Evolutionary conservation across 1,284 basidiomycete genomes (phyloP).

Genomic region (Sporisorium graminicola): DNA sequence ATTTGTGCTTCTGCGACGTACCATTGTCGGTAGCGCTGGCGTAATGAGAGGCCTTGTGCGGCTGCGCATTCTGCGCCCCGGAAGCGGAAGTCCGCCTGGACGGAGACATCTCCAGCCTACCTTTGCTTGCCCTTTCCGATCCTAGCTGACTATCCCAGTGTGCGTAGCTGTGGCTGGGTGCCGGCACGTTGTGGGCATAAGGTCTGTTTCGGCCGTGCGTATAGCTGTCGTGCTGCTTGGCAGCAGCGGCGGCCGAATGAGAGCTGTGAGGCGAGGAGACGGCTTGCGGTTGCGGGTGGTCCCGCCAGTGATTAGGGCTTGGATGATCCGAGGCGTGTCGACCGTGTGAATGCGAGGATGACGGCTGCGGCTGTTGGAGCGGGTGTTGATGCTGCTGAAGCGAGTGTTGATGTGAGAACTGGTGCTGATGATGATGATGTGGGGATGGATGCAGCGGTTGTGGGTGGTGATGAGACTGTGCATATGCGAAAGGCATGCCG

Average conservation of each 20-base stretch:
- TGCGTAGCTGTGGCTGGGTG: slow-evolving; percentile 42
- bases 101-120: slow-evolving; percentile 34
- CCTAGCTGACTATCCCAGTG: slow-evolving; percentile 51
- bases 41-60: slow-evolving; percentile 18
- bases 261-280: slow-evolving; percentile 41
- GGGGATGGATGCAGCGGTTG: slow-evolving; percentile 18
- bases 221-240: slow-evolving; percentile 36
- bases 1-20: slow-evolving; percentile 14
- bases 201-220: slow-evolving; percentile 28
- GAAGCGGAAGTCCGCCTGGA: slow-evolving; percentile 21
- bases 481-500: slow-evolving; percentile 21
- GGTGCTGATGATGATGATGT: slow-evolving; percentile 31
- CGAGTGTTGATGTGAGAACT: slow-evolving; percentile 18
- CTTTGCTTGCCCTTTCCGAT: slow-evolving; percentile 32
- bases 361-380: slow-evolving; percentile 3
- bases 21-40: slow-evolving; percentile 13
- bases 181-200: slow-evolving; percentile 42
- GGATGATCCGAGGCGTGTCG: slow-evolving; percentile 32
- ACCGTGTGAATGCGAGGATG: slow-evolving; percentile 14
- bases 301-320: slow-evolving; percentile 47
- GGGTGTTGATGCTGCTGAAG: slow-evolving; percentile 22
- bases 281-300: slow-evolving; percentile 21
- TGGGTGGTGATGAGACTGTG: slow-evolving; percentile 26
- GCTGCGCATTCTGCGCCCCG: background rate
- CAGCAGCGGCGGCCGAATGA: slow-evolving; percentile 17